Evolutionary conservation across 2,329 filamentous ascomycete genomes (phyloP).

Genomic region (Talaromyces sp.): DNA sequence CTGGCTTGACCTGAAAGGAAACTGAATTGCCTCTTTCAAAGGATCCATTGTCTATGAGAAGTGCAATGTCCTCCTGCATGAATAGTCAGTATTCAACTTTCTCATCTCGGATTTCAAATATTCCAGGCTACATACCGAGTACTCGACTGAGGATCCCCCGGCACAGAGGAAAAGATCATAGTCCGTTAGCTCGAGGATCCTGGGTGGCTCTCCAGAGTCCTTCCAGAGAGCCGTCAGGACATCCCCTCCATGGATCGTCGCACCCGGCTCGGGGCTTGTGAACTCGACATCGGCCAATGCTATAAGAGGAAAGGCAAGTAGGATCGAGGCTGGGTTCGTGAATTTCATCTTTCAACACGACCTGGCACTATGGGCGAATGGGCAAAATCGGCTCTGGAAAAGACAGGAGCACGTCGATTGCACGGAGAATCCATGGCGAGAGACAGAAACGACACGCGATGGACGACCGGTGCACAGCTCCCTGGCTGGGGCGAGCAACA

Average conservation of each 20-base stretch:
- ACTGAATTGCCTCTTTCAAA: conserved; percentile 40
- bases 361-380: neutral
- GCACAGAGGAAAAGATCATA: conserved; percentile 59
- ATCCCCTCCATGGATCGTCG: conserved; percentile 46
- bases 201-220: conserved; percentile 50
- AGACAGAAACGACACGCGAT: conserved; percentile 13
- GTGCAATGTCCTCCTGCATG: conserved; percentile 36
- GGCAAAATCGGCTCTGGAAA: conserved; percentile 6
- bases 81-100: neutral
- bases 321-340: conserved; percentile 19
- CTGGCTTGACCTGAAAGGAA: conserved; percentile 41
- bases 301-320: conserved; percentile 35
- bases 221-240: conserved; percentile 54
- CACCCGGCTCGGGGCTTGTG: conserved; percentile 49
- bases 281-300: conserved; percentile 53
- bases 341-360: conserved; percentile 24
- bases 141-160: conserved; percentile 51
- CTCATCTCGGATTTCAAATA: neutral
- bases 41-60: conserved; percentile 33
- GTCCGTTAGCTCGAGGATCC: conserved; percentile 46
- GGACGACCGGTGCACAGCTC: conserved; percentile 13
- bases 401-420: conserved; percentile 30
- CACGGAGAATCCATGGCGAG: neutral
- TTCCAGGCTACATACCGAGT: conserved; percentile 36
- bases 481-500: neutral